Conservation (phyloP, 1,284 basidiomycete genomes). For the Cryptococcus sp. region DNA sequence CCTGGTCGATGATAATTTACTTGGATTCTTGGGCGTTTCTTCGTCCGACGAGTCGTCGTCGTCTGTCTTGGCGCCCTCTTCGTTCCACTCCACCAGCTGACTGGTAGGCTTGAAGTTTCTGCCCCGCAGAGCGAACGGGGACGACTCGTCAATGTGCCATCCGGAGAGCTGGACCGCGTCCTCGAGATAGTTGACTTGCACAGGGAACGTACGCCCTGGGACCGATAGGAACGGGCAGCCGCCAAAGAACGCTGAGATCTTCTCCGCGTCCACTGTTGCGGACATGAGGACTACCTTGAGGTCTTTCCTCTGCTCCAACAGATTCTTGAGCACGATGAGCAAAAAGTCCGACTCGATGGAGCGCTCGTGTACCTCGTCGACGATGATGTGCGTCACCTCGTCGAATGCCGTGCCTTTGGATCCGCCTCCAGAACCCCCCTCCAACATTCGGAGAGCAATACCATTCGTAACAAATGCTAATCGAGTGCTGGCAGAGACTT, state of each 20-base stretch:
- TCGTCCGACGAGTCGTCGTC: slow-evolving; percentile 70
- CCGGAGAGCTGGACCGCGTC: slow-evolving; percentile 84
- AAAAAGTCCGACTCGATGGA: slow-evolving; percentile 98
- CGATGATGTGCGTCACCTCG: slow-evolving; percentile 70
- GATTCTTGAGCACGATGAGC: slow-evolving; percentile 89
- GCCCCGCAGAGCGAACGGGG: slow-evolving; percentile 74
- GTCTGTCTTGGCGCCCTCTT: slow-evolving; percentile 63
- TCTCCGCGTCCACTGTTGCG: slow-evolving; percentile 92
- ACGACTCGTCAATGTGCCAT: slow-evolving; percentile 83
- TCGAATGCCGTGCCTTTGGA: slow-evolving; percentile 77
- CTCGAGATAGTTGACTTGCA: slow-evolving; percentile 83
- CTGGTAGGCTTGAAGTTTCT: slow-evolving; percentile 54
- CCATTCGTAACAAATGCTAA: slow-evolving; percentile 90
- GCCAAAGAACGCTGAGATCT: slow-evolving; percentile 90
- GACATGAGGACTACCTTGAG: slow-evolving; percentile 97
- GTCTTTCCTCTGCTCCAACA: slow-evolving; percentile 75
- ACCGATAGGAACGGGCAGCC: slow-evolving; percentile 85
- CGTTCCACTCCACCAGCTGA: slow-evolving; percentile 69
- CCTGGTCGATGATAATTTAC: slow-evolving; percentile 52
- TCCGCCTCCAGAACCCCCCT: slow-evolving; percentile 63
- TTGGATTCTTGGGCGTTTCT: slow-evolving; percentile 33
- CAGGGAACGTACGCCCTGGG: slow-evolving; percentile 96
- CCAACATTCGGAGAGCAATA: slow-evolving; percentile 95
- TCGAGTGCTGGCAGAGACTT: slow-evolving; percentile 76
- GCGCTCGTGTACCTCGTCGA: slow-evolving; percentile 73